Base-by-base conservation (phyloP, 352 stramenopile species). In the Globisporangium paddicum region DNA sequence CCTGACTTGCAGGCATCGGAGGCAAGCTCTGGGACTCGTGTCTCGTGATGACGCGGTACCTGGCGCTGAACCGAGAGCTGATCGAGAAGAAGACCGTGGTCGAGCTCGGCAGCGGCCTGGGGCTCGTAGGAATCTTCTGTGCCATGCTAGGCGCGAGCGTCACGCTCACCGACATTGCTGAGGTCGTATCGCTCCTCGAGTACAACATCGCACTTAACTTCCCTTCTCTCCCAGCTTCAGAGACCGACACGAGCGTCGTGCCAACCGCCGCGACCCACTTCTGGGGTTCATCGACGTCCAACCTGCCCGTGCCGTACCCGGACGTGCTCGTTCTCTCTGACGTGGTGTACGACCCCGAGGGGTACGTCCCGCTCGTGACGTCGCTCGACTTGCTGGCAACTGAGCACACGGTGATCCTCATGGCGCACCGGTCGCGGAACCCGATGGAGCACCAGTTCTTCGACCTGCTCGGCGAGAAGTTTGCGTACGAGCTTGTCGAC, bases 21-120 rank as follows among this genome's bases (percentile, higher is more conserved):
- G 82, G 82, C n/a, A 93, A 93, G 58, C 59, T 93, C 16, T 93
- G 83, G 83, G 83, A 93, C 64, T 91, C 81, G 51, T 87, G 80
- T 23, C 68, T 93, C 28, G 77, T 93, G 18, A 62, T 93, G 51
- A 89, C 78, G 8, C 68, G 69, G 19, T 91, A 89, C 62, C 51
- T 93, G 21, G 57, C 71, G 19, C 57, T 61, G 5, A 61, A 82
- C 18, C 60, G 62, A 21, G 63, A 77, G 10, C 19, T 90, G 50
- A 38, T 85, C 11, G 34, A 53, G 7, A 49, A 46, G 23, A 84
- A 89, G 61, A 63, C 61, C 47, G 81, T 88, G 16, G 65, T 93
- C 13, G 83, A 93, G 54, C 67, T 93, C 11, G 83, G 83, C 23
- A 93, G 83, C 38, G 83, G 83, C 2, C 60, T 91, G 11, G 83